Percentiles rank a stretch among this genome's conserved stretches.
Conservation (phyloP, 768 basidiomycete genomes). For the Serendipita sp. region DNA sequence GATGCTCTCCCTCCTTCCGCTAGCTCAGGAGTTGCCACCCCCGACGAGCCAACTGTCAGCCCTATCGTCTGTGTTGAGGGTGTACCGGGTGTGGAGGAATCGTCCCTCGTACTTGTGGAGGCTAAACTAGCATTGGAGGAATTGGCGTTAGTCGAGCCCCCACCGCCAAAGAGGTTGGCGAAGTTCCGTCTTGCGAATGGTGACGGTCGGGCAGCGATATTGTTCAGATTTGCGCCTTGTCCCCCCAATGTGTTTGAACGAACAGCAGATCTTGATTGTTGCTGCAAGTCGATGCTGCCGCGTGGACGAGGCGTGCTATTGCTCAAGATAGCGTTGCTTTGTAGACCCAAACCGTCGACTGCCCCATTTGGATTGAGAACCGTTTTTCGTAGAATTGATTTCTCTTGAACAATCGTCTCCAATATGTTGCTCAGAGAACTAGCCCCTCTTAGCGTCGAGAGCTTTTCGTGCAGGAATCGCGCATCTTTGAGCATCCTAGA, state of each 20-base stretch:
- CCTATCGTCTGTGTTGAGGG: not conserved
- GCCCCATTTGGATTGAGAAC: not conserved
- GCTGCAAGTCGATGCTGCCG: conserved; percentile 1
- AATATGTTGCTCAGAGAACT: conserved; percentile 60
- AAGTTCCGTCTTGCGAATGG: not conserved
- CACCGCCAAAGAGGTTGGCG: conserved; percentile 2
- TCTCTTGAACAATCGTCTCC: conserved; percentile 73
- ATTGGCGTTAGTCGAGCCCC: not conserved
- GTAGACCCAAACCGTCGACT: not conserved
- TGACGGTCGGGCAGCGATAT: conserved; percentile 1
- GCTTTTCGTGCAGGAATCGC: conserved; percentile 55
- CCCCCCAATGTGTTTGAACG: not conserved
- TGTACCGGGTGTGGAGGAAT: not conserved
- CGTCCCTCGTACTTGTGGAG: not conserved
- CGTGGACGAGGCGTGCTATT: conserved; percentile 5
- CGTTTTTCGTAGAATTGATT: conserved; percentile 26
- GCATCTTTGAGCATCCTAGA: conserved; percentile 66
- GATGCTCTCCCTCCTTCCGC: not conserved
- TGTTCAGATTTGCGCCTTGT: not conserved
- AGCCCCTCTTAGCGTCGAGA: conserved; percentile 59
- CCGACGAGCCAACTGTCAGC: not conserved
- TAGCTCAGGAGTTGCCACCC: not conserved
- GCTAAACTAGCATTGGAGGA: not conserved
- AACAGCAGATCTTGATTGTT: not conserved
- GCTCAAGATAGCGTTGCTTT: not conserved